Conservation (phyloP, 1,139 yeast species). For the Blastobotrys buckinghamii region DNA sequence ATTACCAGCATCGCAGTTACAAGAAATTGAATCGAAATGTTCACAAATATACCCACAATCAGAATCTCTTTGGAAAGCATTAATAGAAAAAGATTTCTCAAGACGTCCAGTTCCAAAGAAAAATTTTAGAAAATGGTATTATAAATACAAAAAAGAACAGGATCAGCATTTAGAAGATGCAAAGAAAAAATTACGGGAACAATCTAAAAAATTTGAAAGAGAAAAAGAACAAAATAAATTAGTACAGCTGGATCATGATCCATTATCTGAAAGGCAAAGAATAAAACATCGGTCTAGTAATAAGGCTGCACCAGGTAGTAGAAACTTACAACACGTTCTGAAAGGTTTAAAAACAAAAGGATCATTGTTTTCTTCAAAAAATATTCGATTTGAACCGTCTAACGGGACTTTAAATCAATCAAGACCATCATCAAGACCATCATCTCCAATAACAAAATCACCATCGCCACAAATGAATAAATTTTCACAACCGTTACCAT, state of each 20-base stretch:
- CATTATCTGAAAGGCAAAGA: conserved; percentile 17
- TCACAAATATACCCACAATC: conserved; percentile 25
- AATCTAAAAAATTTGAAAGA: conserved; percentile 20
- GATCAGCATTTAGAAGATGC: conserved; percentile 25
- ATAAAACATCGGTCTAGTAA: conserved; percentile 15
- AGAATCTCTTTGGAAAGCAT: conserved; percentile 23
- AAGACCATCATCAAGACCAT: no score
- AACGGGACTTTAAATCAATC: neutral
- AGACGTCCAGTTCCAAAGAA: conserved; percentile 23
- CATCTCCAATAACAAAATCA: neutral
- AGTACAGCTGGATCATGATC: conserved; percentile 26
- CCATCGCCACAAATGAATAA: neutral
- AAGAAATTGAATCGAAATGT: conserved; percentile 23
- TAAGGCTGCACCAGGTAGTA: conserved; percentile 20
- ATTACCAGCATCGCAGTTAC: conserved; percentile 26
- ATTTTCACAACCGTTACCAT: no score
- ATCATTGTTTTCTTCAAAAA: conserved; percentile 23
- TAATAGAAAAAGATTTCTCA: conserved; percentile 26
- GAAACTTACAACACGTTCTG: conserved; percentile 6
- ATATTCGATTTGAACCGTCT: conserved; percentile 19
- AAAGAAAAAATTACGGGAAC: conserved; percentile 22
- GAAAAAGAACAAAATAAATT: conserved; percentile 25
- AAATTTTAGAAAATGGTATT: conserved; percentile 18
- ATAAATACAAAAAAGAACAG: conserved; percentile 23
- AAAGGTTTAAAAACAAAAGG: conserved; percentile 19